phyloP scores from a whole-genome alignment of 2,329 filamentous ascomycete genomes.

The Claviceps sorghi region DNA sequence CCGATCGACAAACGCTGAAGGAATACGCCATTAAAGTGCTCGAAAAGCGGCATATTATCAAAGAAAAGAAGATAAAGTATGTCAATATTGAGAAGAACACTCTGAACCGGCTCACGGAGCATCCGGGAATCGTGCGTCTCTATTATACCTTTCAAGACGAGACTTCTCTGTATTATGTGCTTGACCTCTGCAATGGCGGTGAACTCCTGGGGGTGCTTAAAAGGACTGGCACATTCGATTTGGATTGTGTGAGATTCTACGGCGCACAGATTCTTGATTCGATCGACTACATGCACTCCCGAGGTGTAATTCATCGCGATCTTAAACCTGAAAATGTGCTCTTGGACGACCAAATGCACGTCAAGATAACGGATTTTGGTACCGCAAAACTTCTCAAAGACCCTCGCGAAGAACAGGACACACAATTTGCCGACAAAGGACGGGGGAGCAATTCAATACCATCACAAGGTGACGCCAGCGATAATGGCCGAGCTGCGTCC shows the following conservation, averaged over 20 bases:
- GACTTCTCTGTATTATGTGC: slow-evolving; percentile 85
- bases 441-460: slow-evolving; percentile 10
- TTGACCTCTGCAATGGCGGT: slow-evolving; percentile 83
- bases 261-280: slow-evolving; percentile 91
- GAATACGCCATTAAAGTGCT: slow-evolving; percentile 98
- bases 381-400: slow-evolving; percentile 74
- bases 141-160: slow-evolving; percentile 99
- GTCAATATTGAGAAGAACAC: slow-evolving; percentile 99
- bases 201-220: slow-evolving; percentile 88
- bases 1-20: slow-evolving; percentile 82
- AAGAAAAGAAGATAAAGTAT: slow-evolving; percentile 99
- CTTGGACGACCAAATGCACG: slow-evolving; percentile 87
- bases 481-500: slow-evolving; percentile 68
- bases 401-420: slow-evolving; percentile 26
- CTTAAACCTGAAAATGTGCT: slow-evolving; percentile 95
- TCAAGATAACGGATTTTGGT: slow-evolving; percentile 98
- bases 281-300: slow-evolving; percentile 94
- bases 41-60: slow-evolving; percentile 98
- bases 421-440: slow-evolving; percentile 24
- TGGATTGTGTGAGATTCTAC: slow-evolving; percentile 90
- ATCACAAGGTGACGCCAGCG: slow-evolving; percentile 26
- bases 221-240: slow-evolving; percentile 84
- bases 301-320: slow-evolving; percentile 91
- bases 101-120: slow-evolving; percentile 85
- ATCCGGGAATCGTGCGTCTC: slow-evolving; percentile 87